These are phyloP conservation scores for Fusarium praegraminearum DNA, from an alignment of 2,329 filamentous ascomycete genomes.

Conservation along the genomic window DNA sequence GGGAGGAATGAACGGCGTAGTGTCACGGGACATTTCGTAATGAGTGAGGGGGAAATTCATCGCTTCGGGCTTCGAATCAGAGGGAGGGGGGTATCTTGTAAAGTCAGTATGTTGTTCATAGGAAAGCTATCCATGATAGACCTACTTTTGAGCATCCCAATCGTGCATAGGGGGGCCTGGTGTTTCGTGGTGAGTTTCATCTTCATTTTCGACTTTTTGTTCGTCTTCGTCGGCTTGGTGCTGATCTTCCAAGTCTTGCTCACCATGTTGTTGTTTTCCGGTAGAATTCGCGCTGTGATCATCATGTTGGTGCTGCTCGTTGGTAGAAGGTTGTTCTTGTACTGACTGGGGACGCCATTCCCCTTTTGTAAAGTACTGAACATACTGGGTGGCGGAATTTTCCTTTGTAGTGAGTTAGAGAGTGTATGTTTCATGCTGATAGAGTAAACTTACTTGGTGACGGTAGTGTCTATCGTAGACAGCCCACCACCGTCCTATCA, in stretches of 20 bases:
- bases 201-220: no score
- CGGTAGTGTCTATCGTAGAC: conserved; percentile 91
- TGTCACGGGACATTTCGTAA: conserved; percentile 86
- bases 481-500: conserved; percentile 91
- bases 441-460: conserved; percentile 57
- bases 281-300: conserved; percentile 41
- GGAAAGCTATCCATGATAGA: background rate
- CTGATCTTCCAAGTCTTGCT: conserved; percentile 7
- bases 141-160: conserved; percentile 69
- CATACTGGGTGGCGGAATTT: conserved; percentile 51
- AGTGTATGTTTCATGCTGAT: background rate
- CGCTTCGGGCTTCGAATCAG: conserved; percentile 83
- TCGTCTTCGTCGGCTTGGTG: conserved; percentile 35
- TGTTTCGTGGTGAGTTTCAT: no score
- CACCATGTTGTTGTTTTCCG: conserved; percentile 32
- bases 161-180: conserved; percentile 49
- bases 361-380: conserved; percentile 67
- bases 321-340: conserved; percentile 36
- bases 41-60: conserved; percentile 81
- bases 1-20: conserved; percentile 80
- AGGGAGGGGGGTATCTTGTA: conserved; percentile 70
- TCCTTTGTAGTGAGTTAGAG: conserved; percentile 38
- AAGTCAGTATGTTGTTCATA: conserved; percentile 22
- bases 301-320: conserved; percentile 42
- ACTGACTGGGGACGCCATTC: conserved; percentile 56